Percentiles rank a stretch among this genome's conserved stretches.
Evolutionary conservation across 1,284 basidiomycete genomes (phyloP).

Genomic region (Clitocybe nebularis): DNA sequence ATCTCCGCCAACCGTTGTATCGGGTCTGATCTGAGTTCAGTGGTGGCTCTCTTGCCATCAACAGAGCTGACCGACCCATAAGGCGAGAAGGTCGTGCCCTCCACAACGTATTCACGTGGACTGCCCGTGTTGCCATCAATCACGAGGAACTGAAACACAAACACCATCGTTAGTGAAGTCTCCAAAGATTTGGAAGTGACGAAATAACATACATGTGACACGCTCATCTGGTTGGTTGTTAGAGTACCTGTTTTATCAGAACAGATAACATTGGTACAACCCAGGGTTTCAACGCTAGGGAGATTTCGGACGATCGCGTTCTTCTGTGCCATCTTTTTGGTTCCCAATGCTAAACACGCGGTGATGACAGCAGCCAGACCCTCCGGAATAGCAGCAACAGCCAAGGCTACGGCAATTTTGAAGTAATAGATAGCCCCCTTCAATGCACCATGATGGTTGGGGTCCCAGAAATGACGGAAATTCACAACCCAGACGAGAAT

Average conservation of each 20-base stretch:
- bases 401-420: slow-evolving; percentile 95
- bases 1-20: slow-evolving; percentile 86
- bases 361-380: slow-evolving; percentile 95
- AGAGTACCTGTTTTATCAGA: slow-evolving; percentile 96
- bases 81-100: slow-evolving; percentile 89
- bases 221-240: slow-evolving; percentile 96
- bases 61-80: slow-evolving; percentile 66
- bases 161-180: slow-evolving; percentile 14
- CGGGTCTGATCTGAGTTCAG: slow-evolving; percentile 65
- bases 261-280: slow-evolving; percentile 95
- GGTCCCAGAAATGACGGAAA: slow-evolving; percentile 90
- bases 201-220: slow-evolving; percentile 66
- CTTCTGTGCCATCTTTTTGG: slow-evolving; percentile 97
- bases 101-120: slow-evolving; percentile 73
- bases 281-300: slow-evolving; percentile 94
- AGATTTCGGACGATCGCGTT: slow-evolving; percentile 95
- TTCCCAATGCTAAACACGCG: slow-evolving; percentile 92
- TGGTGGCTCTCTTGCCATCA: slow-evolving; percentile 54
- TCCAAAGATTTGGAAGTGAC: slow-evolving; percentile 3
- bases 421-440: slow-evolving; percentile 97
- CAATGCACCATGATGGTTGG: slow-evolving; percentile 82
- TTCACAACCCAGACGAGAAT: slow-evolving; percentile 96
- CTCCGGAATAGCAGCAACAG: slow-evolving; percentile 95
- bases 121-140: slow-evolving; percentile 52
- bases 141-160: slow-evolving; percentile 61